phyloP scores from a whole-genome alignment of 2,329 filamentous ascomycete genomes.

The Aspergillus quadricinctus region DNA sequence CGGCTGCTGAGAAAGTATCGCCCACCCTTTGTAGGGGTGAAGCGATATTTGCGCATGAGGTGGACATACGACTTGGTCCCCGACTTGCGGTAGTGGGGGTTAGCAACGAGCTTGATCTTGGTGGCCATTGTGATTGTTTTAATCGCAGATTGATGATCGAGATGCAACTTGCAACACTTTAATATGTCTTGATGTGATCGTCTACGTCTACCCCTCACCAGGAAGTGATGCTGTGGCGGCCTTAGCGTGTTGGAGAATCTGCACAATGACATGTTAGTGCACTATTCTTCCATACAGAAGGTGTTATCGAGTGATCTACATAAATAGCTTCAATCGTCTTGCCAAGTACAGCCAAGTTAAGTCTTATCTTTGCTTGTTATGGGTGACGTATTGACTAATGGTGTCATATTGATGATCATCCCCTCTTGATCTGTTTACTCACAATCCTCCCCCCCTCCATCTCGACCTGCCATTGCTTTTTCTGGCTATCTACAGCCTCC shows the following conservation, averaged over 20 bases:
- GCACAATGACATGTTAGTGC: not conserved
- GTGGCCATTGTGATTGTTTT: slow-evolving; percentile 25
- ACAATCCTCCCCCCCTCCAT: not conserved
- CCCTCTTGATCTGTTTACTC: not conserved
- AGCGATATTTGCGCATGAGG: slow-evolving; percentile 58
- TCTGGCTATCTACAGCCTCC: not conserved
- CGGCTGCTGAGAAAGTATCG: slow-evolving; percentile 54
- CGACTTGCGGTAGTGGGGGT: slow-evolving; percentile 55
- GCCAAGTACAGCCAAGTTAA: not conserved
- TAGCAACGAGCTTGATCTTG: slow-evolving; percentile 52
- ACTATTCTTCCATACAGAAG: not conserved
- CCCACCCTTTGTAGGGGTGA: slow-evolving; percentile 59
- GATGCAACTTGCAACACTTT: too few species aligned
- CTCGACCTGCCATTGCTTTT: not conserved
- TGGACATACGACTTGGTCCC: slow-evolving; percentile 62
- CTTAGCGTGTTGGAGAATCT: not conserved
- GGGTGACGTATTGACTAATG: too few species aligned
- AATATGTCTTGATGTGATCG: not conserved
- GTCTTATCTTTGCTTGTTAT: not conserved
- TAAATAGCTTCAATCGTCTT: too few species aligned
- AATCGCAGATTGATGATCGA: not conserved
- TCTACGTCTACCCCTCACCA: not conserved
- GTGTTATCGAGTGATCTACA: not conserved
- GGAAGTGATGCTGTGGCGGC: not conserved
- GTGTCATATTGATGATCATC: not conserved